Evolutionary conservation across 305 asterid species (phyloP).

Genomic region (Fraxinus platypoda): DNA sequence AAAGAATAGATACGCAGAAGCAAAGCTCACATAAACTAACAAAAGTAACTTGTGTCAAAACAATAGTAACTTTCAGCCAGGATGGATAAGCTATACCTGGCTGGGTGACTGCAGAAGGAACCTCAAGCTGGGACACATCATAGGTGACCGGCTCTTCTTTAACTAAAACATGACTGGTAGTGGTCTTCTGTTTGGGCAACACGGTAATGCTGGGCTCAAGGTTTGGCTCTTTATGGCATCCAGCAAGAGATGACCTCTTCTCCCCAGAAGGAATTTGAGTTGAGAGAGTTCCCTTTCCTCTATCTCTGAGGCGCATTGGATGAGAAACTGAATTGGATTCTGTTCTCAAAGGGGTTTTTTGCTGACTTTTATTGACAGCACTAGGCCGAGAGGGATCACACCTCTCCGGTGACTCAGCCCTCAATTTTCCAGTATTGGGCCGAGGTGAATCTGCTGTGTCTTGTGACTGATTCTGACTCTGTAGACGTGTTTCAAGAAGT

Average conservation of each 20-base stretch:
- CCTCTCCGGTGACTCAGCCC: constrained; percentile 26
- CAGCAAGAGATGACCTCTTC: constrained; percentile 28
- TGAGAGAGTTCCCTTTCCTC: constrained; percentile 35
- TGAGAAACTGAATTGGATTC: constrained; percentile 26
- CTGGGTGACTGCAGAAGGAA: constrained; percentile 28
- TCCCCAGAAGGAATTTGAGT: constrained; percentile 28
- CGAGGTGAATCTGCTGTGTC: constrained; percentile 27
- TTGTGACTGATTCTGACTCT: constrained; percentile 24
- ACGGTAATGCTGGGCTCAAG: constrained; percentile 23
- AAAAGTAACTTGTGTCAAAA: constrained; percentile 6
- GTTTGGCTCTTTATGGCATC: constrained; percentile 25
- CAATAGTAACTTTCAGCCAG: constrained; percentile 6
- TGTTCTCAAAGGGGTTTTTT: constrained; percentile 18
- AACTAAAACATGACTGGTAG: constrained; percentile 31
- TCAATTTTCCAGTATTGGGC: constrained; percentile 21
- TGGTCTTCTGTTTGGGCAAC: constrained; percentile 28
- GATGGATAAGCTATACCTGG: constrained; percentile 43
- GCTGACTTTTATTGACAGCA: constrained; percentile 25
- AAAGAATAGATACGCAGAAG: background rate
- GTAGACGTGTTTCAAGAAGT: constrained; percentile 23
- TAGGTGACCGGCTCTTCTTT: constrained; percentile 37
- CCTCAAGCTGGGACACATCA: constrained; percentile 31
- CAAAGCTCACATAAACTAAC: background rate
- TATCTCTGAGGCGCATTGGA: constrained; percentile 47
- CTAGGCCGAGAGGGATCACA: constrained; percentile 29